These are phyloP conservation scores for Gastrodia elata DNA, from an alignment of 106 monocot species.

Conservation along the genomic window DNA sequence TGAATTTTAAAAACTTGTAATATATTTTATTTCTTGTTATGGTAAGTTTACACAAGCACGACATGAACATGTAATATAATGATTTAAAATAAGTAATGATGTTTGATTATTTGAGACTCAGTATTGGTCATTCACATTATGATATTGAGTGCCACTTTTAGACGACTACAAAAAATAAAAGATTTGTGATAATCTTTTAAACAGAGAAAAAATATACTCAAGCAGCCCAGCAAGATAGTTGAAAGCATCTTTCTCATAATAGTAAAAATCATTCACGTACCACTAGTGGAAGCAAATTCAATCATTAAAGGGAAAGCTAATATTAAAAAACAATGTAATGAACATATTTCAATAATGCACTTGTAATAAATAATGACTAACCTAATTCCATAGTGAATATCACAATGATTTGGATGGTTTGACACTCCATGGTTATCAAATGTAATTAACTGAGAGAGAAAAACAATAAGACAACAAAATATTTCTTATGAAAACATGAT, in stretches of 20 bases:
- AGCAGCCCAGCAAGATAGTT: background rate
- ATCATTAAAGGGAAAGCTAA: background rate
- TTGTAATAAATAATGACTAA: conserved; percentile 24
- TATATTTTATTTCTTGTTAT: background rate
- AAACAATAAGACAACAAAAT: background rate
- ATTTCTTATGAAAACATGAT: background rate
- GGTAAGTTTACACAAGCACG: background rate
- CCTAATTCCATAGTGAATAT: conserved; percentile 78
- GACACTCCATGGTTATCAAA: conserved; percentile 85
- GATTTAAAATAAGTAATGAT: background rate
- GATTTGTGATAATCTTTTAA: background rate
- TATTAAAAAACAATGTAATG: background rate
- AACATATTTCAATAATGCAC: background rate
- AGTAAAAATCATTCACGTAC: background rate
- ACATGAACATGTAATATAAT: background rate
- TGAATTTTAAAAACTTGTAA: background rate
- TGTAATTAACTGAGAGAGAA: conserved; percentile 49
- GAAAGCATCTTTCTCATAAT: background rate
- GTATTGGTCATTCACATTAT: background rate
- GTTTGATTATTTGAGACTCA: background rate
- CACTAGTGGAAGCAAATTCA: background rate
- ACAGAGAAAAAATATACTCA: background rate
- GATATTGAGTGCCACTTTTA: background rate
- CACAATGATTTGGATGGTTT: conserved; percentile 80
- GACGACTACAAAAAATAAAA: background rate